Percentiles rank a stretch among this genome's conserved stretches.
Evolutionary conservation across 129 eudicot genomes (phyloP).

Genomic region (Chrysanthemum lavandulifolium): DNA sequence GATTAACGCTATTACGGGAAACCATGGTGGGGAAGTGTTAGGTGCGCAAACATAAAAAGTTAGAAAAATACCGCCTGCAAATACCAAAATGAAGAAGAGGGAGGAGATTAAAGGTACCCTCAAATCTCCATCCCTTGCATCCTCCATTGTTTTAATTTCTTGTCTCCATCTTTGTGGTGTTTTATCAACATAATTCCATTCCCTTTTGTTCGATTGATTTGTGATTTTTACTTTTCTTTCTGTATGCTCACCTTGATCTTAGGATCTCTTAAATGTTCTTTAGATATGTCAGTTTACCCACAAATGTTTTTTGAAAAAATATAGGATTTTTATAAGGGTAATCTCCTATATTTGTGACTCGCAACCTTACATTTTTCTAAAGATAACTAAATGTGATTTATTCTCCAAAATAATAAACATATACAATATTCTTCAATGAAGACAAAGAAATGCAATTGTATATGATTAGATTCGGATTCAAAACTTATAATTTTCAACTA

Average conservation of each 20-base stretch:
- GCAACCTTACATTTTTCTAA: constrained; percentile 18
- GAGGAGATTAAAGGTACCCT: constrained; percentile 65
- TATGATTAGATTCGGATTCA: background rate
- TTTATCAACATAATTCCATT: constrained; percentile 29
- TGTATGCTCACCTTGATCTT: constrained; percentile 15
- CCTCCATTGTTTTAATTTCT: constrained; percentile 50
- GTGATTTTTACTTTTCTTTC: constrained; percentile 6
- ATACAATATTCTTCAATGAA: no score
- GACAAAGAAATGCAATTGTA: no score
- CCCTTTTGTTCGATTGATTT: background rate
- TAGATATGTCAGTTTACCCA: constrained; percentile 16
- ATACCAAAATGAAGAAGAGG: constrained; percentile 53
- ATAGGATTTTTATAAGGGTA: constrained; percentile 27
- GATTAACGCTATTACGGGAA: constrained; percentile 41
- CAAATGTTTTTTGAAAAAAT: constrained; percentile 26
- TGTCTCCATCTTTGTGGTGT: constrained; percentile 22
- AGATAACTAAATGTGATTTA: background rate
- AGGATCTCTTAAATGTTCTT: constrained; percentile 22
- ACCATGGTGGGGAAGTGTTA: constrained; percentile 52
- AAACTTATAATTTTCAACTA: background rate
- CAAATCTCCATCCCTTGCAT: constrained; percentile 58
- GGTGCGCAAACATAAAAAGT: constrained; percentile 50
- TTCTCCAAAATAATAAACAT: no score
- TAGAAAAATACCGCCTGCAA: constrained; percentile 59
- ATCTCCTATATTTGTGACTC: constrained; percentile 18